Evolutionary conservation across 495 filamentous ascomycete species (phyloP).

Genomic region (Terfezia boudieri): DNA sequence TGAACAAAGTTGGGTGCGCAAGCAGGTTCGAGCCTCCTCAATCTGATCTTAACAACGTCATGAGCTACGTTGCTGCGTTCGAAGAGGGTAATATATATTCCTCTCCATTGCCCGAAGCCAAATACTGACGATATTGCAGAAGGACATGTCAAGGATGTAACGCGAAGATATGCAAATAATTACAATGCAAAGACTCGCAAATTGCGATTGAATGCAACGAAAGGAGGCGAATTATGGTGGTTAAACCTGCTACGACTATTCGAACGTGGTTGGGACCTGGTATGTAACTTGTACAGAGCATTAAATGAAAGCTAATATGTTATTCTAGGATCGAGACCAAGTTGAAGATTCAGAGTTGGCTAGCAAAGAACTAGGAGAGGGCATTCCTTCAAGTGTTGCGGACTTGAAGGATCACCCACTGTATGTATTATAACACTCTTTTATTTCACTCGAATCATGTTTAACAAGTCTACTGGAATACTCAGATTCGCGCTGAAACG

Average conservation of each 20-base stretch:
- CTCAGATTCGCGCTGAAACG: conserved; percentile 43
- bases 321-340: conserved; percentile 40
- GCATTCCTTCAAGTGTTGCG: conserved; percentile 69
- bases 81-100: conserved; percentile 26
- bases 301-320: no score
- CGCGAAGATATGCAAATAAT: conserved; percentile 51
- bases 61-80: conserved; percentile 73
- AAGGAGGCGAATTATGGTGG: conserved; percentile 53
- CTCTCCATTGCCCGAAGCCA: background rate
- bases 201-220: conserved; percentile 45
- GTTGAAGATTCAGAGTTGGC: conserved; percentile 59
- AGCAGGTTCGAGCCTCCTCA: conserved; percentile 55
- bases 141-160: conserved; percentile 55
- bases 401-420: conserved; percentile 88
- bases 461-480: background rate
- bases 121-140: conserved; percentile 21
- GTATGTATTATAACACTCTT: conserved; percentile 23
- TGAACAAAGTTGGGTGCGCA: conserved; percentile 48
- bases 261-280: conserved; percentile 12
- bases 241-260: conserved; percentile 12
- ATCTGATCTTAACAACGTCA: conserved; percentile 43
- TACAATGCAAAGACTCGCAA: conserved; percentile 78
- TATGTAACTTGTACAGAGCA: background rate
- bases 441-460: background rate
- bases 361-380: conserved; percentile 46